phyloP scores from a whole-genome alignment of 73 alveolate species.

The Effrenium voratum region DNA sequence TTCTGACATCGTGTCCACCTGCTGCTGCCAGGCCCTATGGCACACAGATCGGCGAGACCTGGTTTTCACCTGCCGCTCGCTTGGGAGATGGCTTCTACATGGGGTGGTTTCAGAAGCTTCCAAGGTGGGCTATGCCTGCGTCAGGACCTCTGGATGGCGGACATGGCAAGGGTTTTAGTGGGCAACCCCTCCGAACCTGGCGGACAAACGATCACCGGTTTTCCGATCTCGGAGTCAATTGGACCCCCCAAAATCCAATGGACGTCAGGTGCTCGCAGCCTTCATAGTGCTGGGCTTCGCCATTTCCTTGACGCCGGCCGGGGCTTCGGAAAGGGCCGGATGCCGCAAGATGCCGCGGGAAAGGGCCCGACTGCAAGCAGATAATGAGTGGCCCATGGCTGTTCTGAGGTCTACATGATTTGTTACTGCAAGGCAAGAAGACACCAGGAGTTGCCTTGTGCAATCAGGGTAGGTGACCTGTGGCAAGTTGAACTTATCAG shows the following conservation, averaged over 20 bases:
- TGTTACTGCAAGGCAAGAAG: constrained; percentile 69
- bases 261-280: constrained; percentile 39
- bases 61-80: constrained; percentile 62
- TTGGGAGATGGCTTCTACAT: background rate
- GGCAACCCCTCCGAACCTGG: no score
- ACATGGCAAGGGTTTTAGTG: no score
- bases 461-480: background rate
- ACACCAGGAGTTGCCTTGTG: constrained; percentile 32
- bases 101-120: background rate
- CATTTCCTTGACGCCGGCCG: constrained; percentile 35
- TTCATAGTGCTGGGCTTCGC: constrained; percentile 67
- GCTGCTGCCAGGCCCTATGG: constrained; percentile 33
- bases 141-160: background rate
- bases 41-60: constrained; percentile 31
- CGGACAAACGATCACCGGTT: no score
- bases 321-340: no score
- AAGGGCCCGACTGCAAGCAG: no score
- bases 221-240: background rate
- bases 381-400: background rate
- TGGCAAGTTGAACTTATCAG: background rate
- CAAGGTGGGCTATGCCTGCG: constrained; percentile 75
- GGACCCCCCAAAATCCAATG: background rate
- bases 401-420: constrained; percentile 36
- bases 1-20: no score
- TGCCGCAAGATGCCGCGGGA: no score